These are phyloP conservation scores for Sarocladium strictum DNA, from an alignment of 2,329 filamentous ascomycete species.

Conservation along the genomic window DNA sequence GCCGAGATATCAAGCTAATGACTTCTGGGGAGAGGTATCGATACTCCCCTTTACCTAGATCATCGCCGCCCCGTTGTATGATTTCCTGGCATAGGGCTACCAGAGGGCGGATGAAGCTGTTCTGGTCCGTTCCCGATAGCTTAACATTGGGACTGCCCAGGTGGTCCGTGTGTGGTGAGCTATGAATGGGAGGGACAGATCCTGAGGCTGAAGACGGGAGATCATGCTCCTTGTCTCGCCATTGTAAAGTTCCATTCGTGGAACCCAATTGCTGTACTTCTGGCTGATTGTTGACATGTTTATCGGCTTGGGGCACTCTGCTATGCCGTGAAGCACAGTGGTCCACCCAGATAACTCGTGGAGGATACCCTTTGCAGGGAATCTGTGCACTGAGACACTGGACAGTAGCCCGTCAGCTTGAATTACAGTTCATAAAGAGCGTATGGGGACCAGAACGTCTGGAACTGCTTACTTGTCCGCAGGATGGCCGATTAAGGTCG, in stretches of 20 bases:
- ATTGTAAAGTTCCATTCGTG: too few relatives aligned
- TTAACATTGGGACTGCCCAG: background rate
- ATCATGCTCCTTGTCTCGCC: too few relatives aligned
- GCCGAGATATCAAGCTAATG: background rate
- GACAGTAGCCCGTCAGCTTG: too few relatives aligned
- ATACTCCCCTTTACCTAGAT: background rate
- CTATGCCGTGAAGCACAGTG: background rate
- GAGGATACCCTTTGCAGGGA: conserved; percentile 3
- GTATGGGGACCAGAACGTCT: too few relatives aligned
- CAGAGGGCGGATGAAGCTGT: conserved; percentile 2
- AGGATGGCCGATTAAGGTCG: conserved; percentile 6
- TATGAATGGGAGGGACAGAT: too few relatives aligned
- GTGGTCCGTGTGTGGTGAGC: too few relatives aligned
- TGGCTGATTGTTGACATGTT: too few relatives aligned
- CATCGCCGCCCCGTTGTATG: background rate
- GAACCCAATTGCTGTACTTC: too few relatives aligned
- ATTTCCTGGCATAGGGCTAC: background rate
- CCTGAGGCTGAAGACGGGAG: too few relatives aligned
- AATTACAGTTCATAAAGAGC: too few relatives aligned
- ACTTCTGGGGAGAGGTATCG: background rate
- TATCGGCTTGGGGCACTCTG: too few relatives aligned
- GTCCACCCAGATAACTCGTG: background rate
- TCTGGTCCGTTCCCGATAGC: background rate
- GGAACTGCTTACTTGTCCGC: background rate
- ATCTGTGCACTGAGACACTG: background rate